Evolutionary conservation across 768 basidiomycete genomes (phyloP).

Genomic region (Coprinellus aureogranulatus): DNA sequence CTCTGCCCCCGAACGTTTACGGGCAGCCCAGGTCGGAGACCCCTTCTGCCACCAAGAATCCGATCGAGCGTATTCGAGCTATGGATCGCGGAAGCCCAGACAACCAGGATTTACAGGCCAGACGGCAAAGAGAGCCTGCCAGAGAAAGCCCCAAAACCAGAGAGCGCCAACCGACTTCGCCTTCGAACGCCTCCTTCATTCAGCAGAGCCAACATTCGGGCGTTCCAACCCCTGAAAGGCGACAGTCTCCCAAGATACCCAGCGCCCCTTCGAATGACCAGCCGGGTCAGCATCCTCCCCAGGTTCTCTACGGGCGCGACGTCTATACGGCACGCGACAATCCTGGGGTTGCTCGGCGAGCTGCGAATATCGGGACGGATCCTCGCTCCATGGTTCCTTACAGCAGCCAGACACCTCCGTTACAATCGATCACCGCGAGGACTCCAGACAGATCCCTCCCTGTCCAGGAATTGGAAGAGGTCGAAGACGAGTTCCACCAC

Average conservation of each 20-base stretch:
- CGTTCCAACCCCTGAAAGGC: constrained; percentile 51
- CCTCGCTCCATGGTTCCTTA: constrained; percentile 31
- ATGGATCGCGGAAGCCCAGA: constrained; percentile 57
- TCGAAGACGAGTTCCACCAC: constrained; percentile 56
- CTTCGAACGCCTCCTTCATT: constrained; percentile 30
- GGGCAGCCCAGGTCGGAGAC: constrained; percentile 19
- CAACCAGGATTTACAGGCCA: constrained; percentile 43
- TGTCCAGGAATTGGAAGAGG: constrained; percentile 64
- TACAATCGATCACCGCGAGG: constrained; percentile 51
- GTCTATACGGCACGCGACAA: constrained; percentile 46
- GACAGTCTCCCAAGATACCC: constrained; percentile 48
- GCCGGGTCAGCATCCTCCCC: constrained; percentile 36
- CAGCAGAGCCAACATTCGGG: constrained; percentile 30
- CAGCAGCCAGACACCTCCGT: constrained; percentile 51
- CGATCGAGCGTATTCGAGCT: constrained; percentile 54
- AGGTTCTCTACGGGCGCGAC: constrained; percentile 37
- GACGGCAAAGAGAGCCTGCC: constrained; percentile 39
- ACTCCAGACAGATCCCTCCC: constrained; percentile 73
- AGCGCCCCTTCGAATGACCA: constrained; percentile 44
- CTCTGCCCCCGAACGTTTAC: constrained; percentile 19
- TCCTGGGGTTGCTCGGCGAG: constrained; percentile 30
- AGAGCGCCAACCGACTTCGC: constrained; percentile 44
- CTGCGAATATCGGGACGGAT: constrained; percentile 24
- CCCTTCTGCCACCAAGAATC: constrained; percentile 50
- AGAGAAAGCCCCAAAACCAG: constrained; percentile 47